phyloP scores from a whole-genome alignment of 164 flowering plant genomes.

The Santalum album region DNA sequence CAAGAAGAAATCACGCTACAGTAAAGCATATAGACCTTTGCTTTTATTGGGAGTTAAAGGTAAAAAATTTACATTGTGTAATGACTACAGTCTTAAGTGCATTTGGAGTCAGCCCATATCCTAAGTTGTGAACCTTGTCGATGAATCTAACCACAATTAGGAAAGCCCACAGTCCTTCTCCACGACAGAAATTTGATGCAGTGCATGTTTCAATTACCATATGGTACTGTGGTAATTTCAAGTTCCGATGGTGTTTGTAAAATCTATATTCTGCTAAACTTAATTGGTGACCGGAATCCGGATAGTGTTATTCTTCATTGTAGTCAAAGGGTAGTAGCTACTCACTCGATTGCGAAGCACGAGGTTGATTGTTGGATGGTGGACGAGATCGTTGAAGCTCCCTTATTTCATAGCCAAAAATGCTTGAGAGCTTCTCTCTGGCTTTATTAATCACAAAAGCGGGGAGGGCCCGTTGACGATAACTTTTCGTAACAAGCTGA shows the following conservation, averaged over 20 bases:
- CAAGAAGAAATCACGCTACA: too few relatives aligned
- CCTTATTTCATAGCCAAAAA: slow-evolving; percentile 82
- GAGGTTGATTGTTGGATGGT: slow-evolving; percentile 37
- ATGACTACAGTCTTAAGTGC: too few relatives aligned
- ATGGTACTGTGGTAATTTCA: too few relatives aligned
- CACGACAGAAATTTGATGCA: too few relatives aligned
- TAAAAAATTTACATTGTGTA: too few relatives aligned
- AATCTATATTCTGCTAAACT: background rate
- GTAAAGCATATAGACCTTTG: too few relatives aligned
- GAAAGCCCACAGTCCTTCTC: too few relatives aligned
- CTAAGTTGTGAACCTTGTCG: too few relatives aligned
- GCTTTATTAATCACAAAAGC: slow-evolving; percentile 71
- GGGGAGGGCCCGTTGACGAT: slow-evolving; percentile 67
- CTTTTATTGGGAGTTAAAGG: too few relatives aligned
- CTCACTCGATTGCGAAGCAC: slow-evolving; percentile 58
- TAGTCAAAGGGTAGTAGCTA: background rate
- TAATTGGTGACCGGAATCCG: background rate
- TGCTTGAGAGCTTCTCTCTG: slow-evolving; percentile 45
- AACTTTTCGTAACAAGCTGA: slow-evolving; percentile 68
- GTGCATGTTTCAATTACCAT: too few relatives aligned
- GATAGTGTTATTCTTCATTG: background rate
- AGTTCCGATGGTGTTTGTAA: background rate
- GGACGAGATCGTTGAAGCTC: slow-evolving; percentile 78
- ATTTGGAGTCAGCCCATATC: too few relatives aligned
- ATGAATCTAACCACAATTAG: too few relatives aligned